Conservation (phyloP, 192 early-diverging fungal genomes). For the Linderina pennispora region DNA sequence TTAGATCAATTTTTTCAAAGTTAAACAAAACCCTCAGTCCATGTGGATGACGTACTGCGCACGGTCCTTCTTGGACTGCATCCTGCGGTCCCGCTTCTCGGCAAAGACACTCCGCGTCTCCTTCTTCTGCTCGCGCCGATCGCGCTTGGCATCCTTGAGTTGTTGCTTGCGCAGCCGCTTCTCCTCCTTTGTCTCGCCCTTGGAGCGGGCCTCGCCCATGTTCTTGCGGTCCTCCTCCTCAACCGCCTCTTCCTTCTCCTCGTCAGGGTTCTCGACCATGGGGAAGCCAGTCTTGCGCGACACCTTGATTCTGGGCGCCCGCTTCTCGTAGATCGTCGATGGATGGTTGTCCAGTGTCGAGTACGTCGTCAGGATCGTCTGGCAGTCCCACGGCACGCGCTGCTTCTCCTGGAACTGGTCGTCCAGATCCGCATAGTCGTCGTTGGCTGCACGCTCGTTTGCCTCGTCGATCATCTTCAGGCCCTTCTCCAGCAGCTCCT, state of each 20-base stretch:
- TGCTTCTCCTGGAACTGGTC: slow-evolving; percentile 52
- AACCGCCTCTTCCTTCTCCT: slow-evolving; percentile 14
- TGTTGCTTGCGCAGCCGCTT: slow-evolving; percentile 86
- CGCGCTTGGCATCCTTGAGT: slow-evolving; percentile 70
- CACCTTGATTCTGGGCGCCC: slow-evolving; percentile 56
- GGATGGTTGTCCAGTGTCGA: slow-evolving; percentile 95
- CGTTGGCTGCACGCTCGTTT: slow-evolving; percentile 9
- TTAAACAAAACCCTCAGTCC: slow-evolving; percentile 4
- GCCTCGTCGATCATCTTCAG: slow-evolving; percentile 28
- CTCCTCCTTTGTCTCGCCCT: slow-evolving; percentile 86
- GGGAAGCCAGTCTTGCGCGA: slow-evolving; percentile 70
- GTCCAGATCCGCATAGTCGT: slow-evolving; percentile 46
- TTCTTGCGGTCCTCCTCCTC: slow-evolving; percentile 44
- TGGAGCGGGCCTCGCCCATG: slow-evolving; percentile 64
- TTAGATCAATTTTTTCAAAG: no score
- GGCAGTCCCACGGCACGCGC: slow-evolving; percentile 78
- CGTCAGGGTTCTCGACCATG: slow-evolving; percentile 38
- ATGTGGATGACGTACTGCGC: slow-evolving; percentile 34
- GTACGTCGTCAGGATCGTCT: slow-evolving; percentile 85
- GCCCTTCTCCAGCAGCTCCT: slow-evolving; percentile 22
- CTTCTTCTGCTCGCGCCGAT: slow-evolving; percentile 40
- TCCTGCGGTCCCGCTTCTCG: slow-evolving; percentile 32
- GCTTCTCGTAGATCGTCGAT: slow-evolving; percentile 63
- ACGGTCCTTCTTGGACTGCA: slow-evolving; percentile 45
- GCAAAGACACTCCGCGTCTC: slow-evolving; percentile 33